These are phyloP conservation scores for Pyrenochaeta sp. DNA, from an alignment of 2,329 filamentous ascomycete genomes.

Conservation along the genomic window DNA sequence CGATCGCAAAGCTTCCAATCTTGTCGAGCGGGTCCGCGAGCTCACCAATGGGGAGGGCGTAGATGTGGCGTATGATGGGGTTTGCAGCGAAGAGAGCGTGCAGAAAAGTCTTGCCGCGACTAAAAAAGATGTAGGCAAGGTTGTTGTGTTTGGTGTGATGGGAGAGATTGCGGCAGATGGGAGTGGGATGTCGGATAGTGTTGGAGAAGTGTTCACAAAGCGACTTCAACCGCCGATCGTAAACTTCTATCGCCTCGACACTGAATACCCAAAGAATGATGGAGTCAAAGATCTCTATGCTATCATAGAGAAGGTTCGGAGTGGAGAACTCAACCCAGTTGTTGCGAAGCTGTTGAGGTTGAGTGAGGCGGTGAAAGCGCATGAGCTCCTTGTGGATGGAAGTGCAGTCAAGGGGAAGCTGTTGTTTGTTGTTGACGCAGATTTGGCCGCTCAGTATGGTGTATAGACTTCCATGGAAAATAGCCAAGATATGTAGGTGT, in stretches of 20 bases:
- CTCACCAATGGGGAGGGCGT: conserved; percentile 15
- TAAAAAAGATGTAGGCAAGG: conserved; percentile 12
- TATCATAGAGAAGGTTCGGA: conserved; percentile 12
- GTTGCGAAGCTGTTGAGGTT: conserved; percentile 9
- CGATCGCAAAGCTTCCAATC: conserved; percentile 13
- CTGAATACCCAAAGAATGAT: conserved; percentile 6
- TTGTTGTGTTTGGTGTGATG: conserved; percentile 16
- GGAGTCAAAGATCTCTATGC: conserved; percentile 13
- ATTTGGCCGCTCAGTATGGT: conserved; percentile 6
- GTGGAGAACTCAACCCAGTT: conserved; percentile 10
- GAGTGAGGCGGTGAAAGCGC: conserved; percentile 12
- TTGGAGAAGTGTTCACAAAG: conserved; percentile 2
- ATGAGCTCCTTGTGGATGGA: conserved; percentile 12
- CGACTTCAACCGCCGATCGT: conserved; percentile 7
- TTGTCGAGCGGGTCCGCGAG: conserved; percentile 10
- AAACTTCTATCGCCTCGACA: conserved; percentile 10
- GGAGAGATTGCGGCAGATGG: conserved; percentile 11
- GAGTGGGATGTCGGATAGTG: conserved; percentile 6
- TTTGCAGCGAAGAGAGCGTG: conserved; percentile 13
- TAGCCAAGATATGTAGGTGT: background rate
- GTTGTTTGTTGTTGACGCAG: conserved; percentile 14
- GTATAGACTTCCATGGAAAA: background rate
- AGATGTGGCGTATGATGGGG: conserved; percentile 17
- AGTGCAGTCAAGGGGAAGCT: conserved; percentile 14
- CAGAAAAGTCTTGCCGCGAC: conserved; percentile 9